Evolutionary conservation across 2,329 filamentous ascomycete species (phyloP), one percentile per base, ranked within the genome.

Genomic region (Pyrenophora teres): DNA sequence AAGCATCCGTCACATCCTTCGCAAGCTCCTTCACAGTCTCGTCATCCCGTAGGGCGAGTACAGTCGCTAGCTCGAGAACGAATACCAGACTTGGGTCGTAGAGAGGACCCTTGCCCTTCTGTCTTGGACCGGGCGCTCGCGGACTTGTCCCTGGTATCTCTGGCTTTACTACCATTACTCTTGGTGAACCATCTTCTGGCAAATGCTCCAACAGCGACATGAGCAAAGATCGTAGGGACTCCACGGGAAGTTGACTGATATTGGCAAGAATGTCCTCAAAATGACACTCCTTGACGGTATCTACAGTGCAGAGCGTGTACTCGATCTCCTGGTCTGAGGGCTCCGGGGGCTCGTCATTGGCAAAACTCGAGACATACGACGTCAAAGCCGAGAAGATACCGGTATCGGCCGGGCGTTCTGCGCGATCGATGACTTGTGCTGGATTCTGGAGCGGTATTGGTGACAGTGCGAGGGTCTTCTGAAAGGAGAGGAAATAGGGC

Each of bases 281-380:
- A 48, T 88, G 87, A 71, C 94, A 99, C 38, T 91, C 88, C 62
- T 90, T 93, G 36, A 99, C 87, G 66, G 93, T 99, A 71, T 97
- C 94, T 2, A 97, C 89, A 0, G 94, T 93, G 70, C 90, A 94
- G 8, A 99, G 79, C 0, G 94, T 97, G 69, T 94, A 96, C 67
- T 99, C 94, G 25, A 99, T 81, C 72, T 99, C 94, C 70, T 97
- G 93, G 59, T 97, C 92, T 1, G 94, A 97, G 2, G 94, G 94
- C 76, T 99, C 94, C 0, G 94, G 94, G 10, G 94, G 94, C 68
- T 99, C 94, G 73, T 97, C 94, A 9, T 94, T 95, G 36, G 95
- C 94, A 71, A 99, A 97, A 72, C 93, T 97, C n/a, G 92, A 96
- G 27, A 99, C 92, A 67, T 97, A 99, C 4, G 90, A 96, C 0